Evolutionary conservation across 2,329 filamentous ascomycete species (phyloP), one percentile per base, ranked within the genome.

Genomic region (Fusarium sp.): DNA sequence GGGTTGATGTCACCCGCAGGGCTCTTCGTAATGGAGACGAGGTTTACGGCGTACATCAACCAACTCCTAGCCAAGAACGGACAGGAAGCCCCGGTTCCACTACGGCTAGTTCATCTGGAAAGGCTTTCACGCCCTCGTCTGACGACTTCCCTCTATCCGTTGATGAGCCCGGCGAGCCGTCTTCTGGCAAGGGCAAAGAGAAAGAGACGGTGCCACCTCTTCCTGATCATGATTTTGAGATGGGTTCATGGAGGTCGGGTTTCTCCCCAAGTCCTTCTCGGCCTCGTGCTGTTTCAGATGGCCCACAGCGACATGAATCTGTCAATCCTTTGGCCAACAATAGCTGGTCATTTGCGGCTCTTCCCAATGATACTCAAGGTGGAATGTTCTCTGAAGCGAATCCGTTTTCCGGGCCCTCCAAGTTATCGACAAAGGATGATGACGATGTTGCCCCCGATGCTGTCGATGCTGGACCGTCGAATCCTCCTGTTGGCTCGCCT

Each of bases 311-410:
- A 6, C 76, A 75, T 5, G 74, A 78, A 8, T 73, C 74, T 3
- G 75, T 81, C 49, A 83, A 86, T 46, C 82, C 83, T 0, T 71
- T 88, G 13, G 85, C 80, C 1, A 85, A 85, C 69, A 87, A 87
- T 61, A 88, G 77, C 64, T 89, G 86, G 87, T 81, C 81, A 0
- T 88, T 88, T 64, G 76, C 78, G 5, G 75, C 75, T 24, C 60
- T 84, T 7, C 73, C 76, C 19, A 46, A 68, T 10, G 59, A 72
- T 34, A 50, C 53, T 5, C 43, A 67, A n/a, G 32, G 40, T 13
- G 56, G 65, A 11, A 26, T 40, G 10, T 39, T 31, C 6, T 56
- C 50, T 22, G 36, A 36, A 15, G 22, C 38, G 4, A 34, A 22
- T 5, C 26, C 13, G 24, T 5, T n/a, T 22, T 47, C 28, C 11